Base-by-base conservation (phyloP, 345 rosid species). In the Atalantia buxifolia region DNA sequence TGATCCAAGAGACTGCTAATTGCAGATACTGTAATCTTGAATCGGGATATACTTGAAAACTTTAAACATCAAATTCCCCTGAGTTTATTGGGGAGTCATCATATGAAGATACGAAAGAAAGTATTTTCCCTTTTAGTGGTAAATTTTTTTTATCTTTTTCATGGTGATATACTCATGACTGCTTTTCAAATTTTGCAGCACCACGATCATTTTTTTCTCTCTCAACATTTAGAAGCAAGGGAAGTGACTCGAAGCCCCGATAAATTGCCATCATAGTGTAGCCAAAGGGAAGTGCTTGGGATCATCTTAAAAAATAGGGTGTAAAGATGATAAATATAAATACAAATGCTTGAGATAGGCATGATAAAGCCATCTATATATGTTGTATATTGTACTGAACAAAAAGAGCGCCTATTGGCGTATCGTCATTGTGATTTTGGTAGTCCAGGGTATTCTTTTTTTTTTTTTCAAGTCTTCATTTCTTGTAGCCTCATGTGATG, bases 201-300 rank as follows among this genome's bases (percentile, higher is more conserved):
- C 97, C 99, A 42, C 85, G 93, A 71, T 94, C 98, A 27, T 94
- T 97, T 86, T 97, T 97, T 87, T 97, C 99, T 28, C 94, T 97
- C 40, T 94, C 98, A n/a, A 45, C 90, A 22, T 97, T 97, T 84
- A 90, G 97, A 78, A 92, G 98, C 98, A 97, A 94, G 87, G 99
- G 89, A 80, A 88, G 90, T 82, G 96, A 93, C 63, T 82, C 88
- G 2, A 89, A 87, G 88, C 89, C 85, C 63, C 82, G 91, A 74
- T 91, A 80, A 82, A 75, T 45, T 38, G 30, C 63, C 69, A 14
- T 18, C 36, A 13, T 30, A 31, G 71, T 35, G 45, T 80, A 74
- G 77, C 67, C 77, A 25, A 70, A 75, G 69, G 79, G 57, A 78
- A 55, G 79, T 83, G 79, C 76, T 66, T 72, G 83, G 84, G 68